phyloP scores from a whole-genome alignment of 2,329 filamentous ascomycete genomes.

The Scedosporium aurantiacum region DNA sequence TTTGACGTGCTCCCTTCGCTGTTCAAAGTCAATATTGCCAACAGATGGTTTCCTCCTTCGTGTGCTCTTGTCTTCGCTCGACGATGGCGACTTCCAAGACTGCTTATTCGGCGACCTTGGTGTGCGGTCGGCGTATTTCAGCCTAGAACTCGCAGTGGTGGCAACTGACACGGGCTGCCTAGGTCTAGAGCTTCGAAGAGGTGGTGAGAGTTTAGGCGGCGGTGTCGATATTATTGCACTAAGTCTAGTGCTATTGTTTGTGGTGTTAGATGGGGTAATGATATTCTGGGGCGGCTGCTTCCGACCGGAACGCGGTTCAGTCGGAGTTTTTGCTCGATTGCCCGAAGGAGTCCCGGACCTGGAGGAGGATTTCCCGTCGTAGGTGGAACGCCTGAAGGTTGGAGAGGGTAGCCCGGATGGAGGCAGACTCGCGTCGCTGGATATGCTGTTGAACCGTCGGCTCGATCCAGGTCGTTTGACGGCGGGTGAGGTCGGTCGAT shows the following conservation, averaged over 20 bases:
- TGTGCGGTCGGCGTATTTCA: slow-evolving; percentile 47
- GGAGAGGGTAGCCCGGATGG: slow-evolving; percentile 48
- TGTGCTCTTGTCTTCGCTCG: slow-evolving; percentile 13
- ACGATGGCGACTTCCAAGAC: neutral
- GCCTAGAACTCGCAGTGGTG: slow-evolving; percentile 59
- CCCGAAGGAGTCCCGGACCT: slow-evolving; percentile 24
- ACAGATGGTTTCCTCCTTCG: slow-evolving; percentile 47
- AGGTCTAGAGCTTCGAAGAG: slow-evolving; percentile 71
- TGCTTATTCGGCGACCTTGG: slow-evolving; percentile 29
- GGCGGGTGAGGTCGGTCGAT: neutral
- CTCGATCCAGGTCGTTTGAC: neutral
- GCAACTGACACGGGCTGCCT: slow-evolving; percentile 66
- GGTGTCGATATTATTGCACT: slow-evolving; percentile 65
- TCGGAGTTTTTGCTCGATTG: slow-evolving; percentile 25
- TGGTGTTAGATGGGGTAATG: slow-evolving; percentile 21
- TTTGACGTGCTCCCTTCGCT: slow-evolving; percentile 70
- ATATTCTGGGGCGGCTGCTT: slow-evolving; percentile 30
- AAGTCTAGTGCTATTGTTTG: slow-evolving; percentile 40
- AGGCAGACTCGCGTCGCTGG: slow-evolving; percentile 34
- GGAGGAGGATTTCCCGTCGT: slow-evolving; percentile 28
- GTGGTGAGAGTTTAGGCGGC: slow-evolving; percentile 63
- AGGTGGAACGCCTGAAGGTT: slow-evolving; percentile 28
- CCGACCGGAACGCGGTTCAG: slow-evolving; percentile 22
- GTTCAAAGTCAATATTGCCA: slow-evolving; percentile 74
- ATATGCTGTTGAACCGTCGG: slow-evolving; percentile 22